phyloP scores from a whole-genome alignment of 352 stramenopile species.

The Elongisporangium senticosum region DNA sequence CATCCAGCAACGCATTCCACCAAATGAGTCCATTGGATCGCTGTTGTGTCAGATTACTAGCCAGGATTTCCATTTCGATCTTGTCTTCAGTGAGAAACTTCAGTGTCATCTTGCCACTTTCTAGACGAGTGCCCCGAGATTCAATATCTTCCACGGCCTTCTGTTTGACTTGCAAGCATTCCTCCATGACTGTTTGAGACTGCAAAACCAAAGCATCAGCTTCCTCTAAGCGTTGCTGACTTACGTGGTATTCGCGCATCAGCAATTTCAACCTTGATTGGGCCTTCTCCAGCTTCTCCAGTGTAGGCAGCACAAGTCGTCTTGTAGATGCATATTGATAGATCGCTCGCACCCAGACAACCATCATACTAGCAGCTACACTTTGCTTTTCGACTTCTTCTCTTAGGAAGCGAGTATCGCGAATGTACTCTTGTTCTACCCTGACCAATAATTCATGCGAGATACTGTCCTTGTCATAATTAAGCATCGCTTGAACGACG shows the following conservation, averaged over 20 bases:
- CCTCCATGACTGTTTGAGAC: conserved; percentile 21
- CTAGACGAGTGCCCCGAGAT: conserved; percentile 15
- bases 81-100: conserved; percentile 36
- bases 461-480: conserved; percentile 71
- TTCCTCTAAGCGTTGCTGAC: conserved; percentile 49
- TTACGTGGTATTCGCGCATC: conserved; percentile 63
- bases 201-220: conserved; percentile 25
- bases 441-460: conserved; percentile 26
- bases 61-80: conserved; percentile 9
- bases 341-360: conserved; percentile 67
- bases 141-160: conserved; percentile 32
- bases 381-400: conserved; percentile 76
- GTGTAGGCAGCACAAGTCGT: conserved; percentile 49
- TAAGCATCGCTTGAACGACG: conserved; percentile 61
- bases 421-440: conserved; percentile 42
- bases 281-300: conserved; percentile 60
- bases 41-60: conserved; percentile 13
- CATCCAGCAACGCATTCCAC: conserved; percentile 54
- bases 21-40: conserved; percentile 17
- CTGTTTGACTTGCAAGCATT: conserved; percentile 18
- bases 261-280: conserved; percentile 42
- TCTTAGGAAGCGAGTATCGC: conserved; percentile 45
- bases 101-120: conserved; percentile 26
- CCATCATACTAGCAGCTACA: conserved; percentile 71
- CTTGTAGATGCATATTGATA: conserved; percentile 49